Evolutionary conservation across 2,329 filamentous ascomycete genomes (phyloP).

Genomic region (Tolypocladium ovalisporum): DNA sequence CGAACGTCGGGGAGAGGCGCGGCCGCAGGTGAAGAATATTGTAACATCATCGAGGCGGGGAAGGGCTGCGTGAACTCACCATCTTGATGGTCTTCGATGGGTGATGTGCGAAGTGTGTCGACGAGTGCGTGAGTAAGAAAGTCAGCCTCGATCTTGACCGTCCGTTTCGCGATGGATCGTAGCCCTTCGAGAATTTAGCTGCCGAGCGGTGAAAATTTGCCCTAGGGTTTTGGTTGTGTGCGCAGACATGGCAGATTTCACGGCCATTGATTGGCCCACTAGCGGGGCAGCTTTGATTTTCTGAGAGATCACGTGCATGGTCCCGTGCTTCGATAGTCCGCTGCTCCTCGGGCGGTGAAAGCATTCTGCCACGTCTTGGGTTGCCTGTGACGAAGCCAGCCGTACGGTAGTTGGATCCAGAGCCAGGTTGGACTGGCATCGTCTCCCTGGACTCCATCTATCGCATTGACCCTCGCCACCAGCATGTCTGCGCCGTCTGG

Average conservation of each 20-base stretch:
- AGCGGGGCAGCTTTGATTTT: background rate
- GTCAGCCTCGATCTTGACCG: conserved; percentile 24
- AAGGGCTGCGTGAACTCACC: conserved; percentile 27
- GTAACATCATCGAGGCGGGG: conserved; percentile 4
- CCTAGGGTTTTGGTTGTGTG: conserved; percentile 24
- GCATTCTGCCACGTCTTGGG: conserved; percentile 7
- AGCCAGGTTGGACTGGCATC: background rate
- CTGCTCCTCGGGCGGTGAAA: conserved; percentile 15
- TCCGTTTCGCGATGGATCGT: conserved; percentile 23
- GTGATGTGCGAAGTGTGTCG: conserved; percentile 30
- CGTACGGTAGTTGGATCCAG: background rate
- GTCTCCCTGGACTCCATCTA: background rate
- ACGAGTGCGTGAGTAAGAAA: conserved; percentile 21
- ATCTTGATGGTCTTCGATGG: conserved; percentile 33
- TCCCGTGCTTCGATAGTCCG: background rate
- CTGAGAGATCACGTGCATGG: conserved; percentile 10
- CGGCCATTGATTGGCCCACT: conserved; percentile 21
- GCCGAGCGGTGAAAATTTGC: conserved; percentile 26
- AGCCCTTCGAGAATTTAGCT: conserved; percentile 21
- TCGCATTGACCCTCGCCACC: background rate
- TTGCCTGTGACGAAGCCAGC: background rate
- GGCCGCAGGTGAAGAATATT: background rate
- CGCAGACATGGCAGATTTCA: conserved; percentile 7
- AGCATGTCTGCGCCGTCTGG: conserved; percentile 42
- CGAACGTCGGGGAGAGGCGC: background rate